Conservation (phyloP, 306 rosid species). For the Senna siamea region DNA sequence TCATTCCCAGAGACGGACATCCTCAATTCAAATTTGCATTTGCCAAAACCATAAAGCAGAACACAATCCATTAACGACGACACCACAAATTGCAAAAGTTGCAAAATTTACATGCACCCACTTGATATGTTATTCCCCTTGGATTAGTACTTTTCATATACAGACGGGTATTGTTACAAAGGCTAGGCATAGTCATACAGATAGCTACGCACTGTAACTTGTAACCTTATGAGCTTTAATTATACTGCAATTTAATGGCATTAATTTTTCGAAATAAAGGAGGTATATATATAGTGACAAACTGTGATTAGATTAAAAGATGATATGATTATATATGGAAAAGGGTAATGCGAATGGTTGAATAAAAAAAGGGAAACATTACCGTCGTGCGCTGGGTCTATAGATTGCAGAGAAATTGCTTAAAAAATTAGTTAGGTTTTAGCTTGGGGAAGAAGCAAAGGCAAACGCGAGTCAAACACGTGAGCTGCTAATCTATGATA, state of each 20-base stretch:
- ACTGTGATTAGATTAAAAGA: not conserved
- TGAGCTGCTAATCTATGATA: constrained; percentile 36
- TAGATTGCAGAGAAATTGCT: constrained; percentile 6
- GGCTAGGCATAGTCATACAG: no score
- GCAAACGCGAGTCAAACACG: constrained; percentile 41
- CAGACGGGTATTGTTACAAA: not conserved
- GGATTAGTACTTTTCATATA: no score
- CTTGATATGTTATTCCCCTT: no score
- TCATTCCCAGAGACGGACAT: not conserved
- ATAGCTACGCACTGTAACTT: no score
- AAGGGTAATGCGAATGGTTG: no score
- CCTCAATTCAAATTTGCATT: not conserved
- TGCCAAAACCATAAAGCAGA: not conserved
- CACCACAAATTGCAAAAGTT: no score
- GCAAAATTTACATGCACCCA: no score
- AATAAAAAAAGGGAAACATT: constrained; percentile 16
- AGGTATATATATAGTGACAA: not conserved
- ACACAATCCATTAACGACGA: no score
- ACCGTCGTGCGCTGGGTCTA: constrained; percentile 31
- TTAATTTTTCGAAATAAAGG: not conserved
- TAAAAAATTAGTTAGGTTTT: constrained; percentile 43
- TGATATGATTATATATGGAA: not conserved
- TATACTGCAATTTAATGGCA: not conserved
- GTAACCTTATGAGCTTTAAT: no score
- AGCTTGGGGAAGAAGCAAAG: constrained; percentile 61